These are phyloP conservation scores for Stagonosporopsis chrysanthemi DNA, from an alignment of 2,329 filamentous ascomycete species.

Conservation along the genomic window DNA sequence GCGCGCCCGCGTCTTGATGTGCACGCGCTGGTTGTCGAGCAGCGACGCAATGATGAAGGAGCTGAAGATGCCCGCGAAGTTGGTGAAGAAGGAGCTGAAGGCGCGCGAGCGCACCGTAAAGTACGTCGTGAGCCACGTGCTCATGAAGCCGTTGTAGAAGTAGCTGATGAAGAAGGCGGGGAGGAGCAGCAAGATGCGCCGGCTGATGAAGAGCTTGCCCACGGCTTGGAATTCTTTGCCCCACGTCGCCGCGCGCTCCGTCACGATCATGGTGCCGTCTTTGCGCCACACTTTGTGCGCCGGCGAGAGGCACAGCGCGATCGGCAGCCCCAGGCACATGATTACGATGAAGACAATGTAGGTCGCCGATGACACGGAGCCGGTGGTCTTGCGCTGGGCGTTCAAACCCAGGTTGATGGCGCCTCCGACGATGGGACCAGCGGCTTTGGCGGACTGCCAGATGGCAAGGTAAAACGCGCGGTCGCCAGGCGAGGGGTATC, in stretches of 20 bases:
- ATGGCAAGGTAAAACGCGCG: slow-evolving; percentile 48
- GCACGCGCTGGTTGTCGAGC: slow-evolving; percentile 43
- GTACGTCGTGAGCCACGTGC: slow-evolving; percentile 46
- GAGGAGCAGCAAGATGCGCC: slow-evolving; percentile 42
- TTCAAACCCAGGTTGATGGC: slow-evolving; percentile 61
- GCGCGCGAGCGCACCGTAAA: slow-evolving; percentile 48
- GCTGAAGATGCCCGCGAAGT: slow-evolving; percentile 48
- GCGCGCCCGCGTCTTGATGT: slow-evolving; percentile 45
- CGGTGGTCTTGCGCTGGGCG: slow-evolving; percentile 46
- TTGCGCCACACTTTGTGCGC: slow-evolving; percentile 56
- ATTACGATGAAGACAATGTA: slow-evolving; percentile 59
- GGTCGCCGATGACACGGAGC: slow-evolving; percentile 51
- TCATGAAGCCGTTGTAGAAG: slow-evolving; percentile 49
- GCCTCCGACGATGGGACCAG: slow-evolving; percentile 57
- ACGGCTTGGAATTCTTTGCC: slow-evolving; percentile 41
- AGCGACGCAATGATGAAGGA: slow-evolving; percentile 45
- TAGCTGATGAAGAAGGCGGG: slow-evolving; percentile 50
- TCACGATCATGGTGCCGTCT: slow-evolving; percentile 50
- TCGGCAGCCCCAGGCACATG: slow-evolving; percentile 55
- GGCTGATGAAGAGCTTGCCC: slow-evolving; percentile 40
- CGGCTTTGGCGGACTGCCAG: slow-evolving; percentile 47
- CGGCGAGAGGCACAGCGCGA: slow-evolving; percentile 55
- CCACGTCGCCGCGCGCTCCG: slow-evolving; percentile 34
- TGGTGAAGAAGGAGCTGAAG: slow-evolving; percentile 48
- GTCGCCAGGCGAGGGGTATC: slow-evolving; percentile 50